Percentiles rank a stretch among this genome's conserved stretches.
These are phyloP conservation scores for Glonium stellatum DNA, from an alignment of 495 filamentous ascomycete genomes.

Conservation along the genomic window DNA sequence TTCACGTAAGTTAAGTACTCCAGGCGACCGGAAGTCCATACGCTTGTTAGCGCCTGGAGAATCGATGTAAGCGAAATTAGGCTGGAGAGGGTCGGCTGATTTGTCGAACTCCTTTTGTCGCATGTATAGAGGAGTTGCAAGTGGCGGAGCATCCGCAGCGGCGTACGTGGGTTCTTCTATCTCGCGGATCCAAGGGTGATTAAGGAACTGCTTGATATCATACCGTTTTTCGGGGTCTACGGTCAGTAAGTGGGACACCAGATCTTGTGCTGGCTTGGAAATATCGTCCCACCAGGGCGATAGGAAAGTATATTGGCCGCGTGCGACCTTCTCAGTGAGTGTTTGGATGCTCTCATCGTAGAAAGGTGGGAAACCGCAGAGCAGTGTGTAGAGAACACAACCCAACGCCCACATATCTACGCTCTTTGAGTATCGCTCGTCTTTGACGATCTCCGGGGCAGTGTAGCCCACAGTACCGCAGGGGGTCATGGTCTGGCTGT, in stretches of 20 bases:
- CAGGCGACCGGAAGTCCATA: conserved; percentile 93
- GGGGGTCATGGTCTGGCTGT: conserved; percentile 97
- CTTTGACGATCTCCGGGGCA: conserved; percentile 98
- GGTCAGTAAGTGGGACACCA: conserved; percentile 86
- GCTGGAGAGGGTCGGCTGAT: conserved; percentile 33
- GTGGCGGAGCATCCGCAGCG: conserved; percentile 69
- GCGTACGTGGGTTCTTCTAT: conserved; percentile 67
- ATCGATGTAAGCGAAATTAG: conserved; percentile 50
- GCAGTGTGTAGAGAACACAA: conserved; percentile 91
- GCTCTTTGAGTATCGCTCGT: conserved; percentile 96
- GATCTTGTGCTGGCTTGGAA: conserved; percentile 86
- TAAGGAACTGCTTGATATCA: conserved; percentile 79
- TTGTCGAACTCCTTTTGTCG: conserved; percentile 44
- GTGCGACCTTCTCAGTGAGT: conserved; percentile 93
- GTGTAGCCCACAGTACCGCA: conserved; percentile 98
- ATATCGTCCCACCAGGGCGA: conserved; percentile 99
- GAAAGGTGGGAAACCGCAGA: conserved; percentile 97
- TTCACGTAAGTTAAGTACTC: conserved; percentile 88
- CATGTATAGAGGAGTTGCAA: conserved; percentile 57
- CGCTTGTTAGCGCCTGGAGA: conserved; percentile 51
- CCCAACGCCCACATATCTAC: conserved; percentile 99
- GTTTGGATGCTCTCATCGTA: conserved; percentile 98
- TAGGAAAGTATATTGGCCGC: conserved; percentile 94
- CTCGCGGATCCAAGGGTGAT: conserved; percentile 82
- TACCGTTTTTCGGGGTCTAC: conserved; percentile 90